Conservation (phyloP, 768 basidiomycete genomes). For the Phlegmacium glaucopus region DNA sequence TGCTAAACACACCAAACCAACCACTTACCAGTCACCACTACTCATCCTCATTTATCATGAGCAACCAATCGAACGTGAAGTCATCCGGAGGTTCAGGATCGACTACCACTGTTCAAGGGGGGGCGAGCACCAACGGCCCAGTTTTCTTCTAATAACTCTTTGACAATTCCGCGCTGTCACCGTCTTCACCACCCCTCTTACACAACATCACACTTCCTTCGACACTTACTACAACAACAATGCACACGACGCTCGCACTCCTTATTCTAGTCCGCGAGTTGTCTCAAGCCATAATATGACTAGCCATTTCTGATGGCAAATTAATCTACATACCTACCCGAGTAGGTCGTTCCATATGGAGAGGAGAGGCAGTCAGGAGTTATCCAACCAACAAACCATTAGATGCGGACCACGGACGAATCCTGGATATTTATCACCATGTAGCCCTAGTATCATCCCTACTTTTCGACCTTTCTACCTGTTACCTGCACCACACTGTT, state of each 20-base stretch:
- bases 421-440: constrained; percentile 10
- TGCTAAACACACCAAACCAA: too few species aligned
- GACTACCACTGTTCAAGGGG: constrained; percentile 38
- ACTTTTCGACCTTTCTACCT: constrained; percentile 2
- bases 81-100: constrained; percentile 32
- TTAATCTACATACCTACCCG: too few species aligned
- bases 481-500: constrained; percentile 2
- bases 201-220: constrained; percentile 1
- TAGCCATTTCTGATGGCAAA: too few species aligned
- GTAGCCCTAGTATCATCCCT: constrained; percentile 15
- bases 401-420: constrained; percentile 6
- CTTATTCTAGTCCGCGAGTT: constrained; percentile 5
- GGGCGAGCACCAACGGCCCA: constrained; percentile 48
- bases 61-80: constrained; percentile 34
- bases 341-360: background rate
- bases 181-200: too few species aligned
- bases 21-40: constrained; percentile 1
- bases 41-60: constrained; percentile 27
- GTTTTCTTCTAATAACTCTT: constrained; percentile 56
- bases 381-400: constrained; percentile 1
- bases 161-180: constrained; percentile 13
- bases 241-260: constrained; percentile 7
- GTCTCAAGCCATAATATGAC: too few species aligned
- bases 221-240: constrained; percentile 1
- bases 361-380: background rate